Base-by-base conservation (phyloP, 2,329 filamentous ascomycete species). In the Salinomyces thailandicus region DNA sequence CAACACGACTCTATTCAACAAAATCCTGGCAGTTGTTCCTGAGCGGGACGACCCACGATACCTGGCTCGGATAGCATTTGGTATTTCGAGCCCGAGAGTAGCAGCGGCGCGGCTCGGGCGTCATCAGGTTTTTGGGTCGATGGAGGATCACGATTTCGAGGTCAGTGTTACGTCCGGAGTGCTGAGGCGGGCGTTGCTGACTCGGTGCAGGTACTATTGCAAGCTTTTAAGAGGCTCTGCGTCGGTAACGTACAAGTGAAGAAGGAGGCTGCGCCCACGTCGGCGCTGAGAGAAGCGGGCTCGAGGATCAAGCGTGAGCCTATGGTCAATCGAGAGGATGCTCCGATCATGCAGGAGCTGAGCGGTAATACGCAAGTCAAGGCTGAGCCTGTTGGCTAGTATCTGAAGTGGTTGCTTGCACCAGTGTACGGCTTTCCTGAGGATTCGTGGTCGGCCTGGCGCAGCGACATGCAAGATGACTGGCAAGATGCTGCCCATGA, bases 11-110 rank as follows among this genome's bases (percentile, higher is more conserved):
- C 58, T 59, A 0, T 68, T 77, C 31, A 38, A 53, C 5, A 52
- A 48, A 1, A 55, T 79, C 0, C 54, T 79, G 1, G 42, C 52
- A 0, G 59, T 53, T 0, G 66, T 69, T 9, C 46, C 55, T 1
- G 63, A 68, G 1, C 61, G 71, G 2, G 71, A 79, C 31, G 75
- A 80, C 49, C 63, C 75, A 2, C 56, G 75, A 9, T 71, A 77
- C 44, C 57, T 79, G 18, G 72, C 76, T 0, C 63, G 71, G 14
- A 57, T 79, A 3, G 75, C 74, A 0, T 79, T 78, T 50, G 76
- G 76, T 0, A 78, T 79, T 49, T 62, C 61, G 30, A 79, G 72
- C 45, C 76, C 75, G 0, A 57, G 73, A 1, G 63, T 75, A 1
- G 62, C 56, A 4, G 53, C 59, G 24, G 50, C 74, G 35, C 72